Evolutionary conservation across 1,139 yeast genomes (phyloP), one percentile per base, ranked within the genome.

Genomic region (Meyerozyma carpophila): DNA sequence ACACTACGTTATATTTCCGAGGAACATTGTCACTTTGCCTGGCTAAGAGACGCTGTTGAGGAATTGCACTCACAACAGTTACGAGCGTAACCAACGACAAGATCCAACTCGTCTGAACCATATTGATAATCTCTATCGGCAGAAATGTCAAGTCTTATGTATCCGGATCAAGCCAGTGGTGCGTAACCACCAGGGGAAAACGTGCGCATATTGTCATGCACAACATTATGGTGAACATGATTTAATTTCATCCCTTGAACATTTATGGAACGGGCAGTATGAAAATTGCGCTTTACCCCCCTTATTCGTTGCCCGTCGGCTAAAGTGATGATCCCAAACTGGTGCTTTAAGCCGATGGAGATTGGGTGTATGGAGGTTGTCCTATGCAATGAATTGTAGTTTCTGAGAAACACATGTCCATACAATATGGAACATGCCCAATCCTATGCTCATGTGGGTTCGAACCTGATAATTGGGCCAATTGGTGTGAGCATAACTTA

Each of bases 121-220:
- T 34, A 2, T 5, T 34, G 18, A n/a, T 14, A 8, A 14, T 3
- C 3, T 14, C 2, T 4, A 9, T 31, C 5, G 8, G 24, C 20
- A 31, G 20, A n/a, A 13, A 31, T 3, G 10, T 9, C 34, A 8
- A 13, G 20, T 8, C 20, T n/a, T 31, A 31, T 7, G 34, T 31
- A 31, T 18, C 3, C n/a, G 8, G 26, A 21, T 34, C 16, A 11
- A 8, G 26, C 25, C 37, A 34, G 21, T 24, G 37, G 13, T 34
- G 21, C 37, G 8, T 34, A 34, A 34, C 37, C 37, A 34, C 25
- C 25, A 34, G 11, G 36, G 26, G 26, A 20, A 10, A 34, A 34
- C 37, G 37, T 34, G 37, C 26, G 37, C 37, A 11, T 21, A 14
- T 31, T 13, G 34, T 31, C 20, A 31, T 31, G 34, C 34, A 31